phyloP scores from a whole-genome alignment of 129 eudicot species.

The Pulicaria dysenterica region DNA sequence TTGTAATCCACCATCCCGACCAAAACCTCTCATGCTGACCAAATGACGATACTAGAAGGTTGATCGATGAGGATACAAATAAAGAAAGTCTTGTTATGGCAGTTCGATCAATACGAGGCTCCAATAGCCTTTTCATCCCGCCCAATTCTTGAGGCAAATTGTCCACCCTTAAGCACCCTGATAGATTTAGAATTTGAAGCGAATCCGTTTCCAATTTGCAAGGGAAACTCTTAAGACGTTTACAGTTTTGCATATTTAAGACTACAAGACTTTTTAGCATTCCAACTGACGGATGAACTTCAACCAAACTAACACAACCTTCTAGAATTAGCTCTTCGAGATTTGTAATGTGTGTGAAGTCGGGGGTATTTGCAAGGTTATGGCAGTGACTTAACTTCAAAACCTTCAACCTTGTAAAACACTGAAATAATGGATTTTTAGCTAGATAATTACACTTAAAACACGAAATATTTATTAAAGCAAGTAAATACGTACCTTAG shows the following conservation, averaged over 20 bases:
- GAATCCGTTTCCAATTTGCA: constrained; percentile 20
- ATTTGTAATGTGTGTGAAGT: constrained; percentile 17
- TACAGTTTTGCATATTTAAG: constrained; percentile 20
- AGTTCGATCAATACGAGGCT: constrained; percentile 7
- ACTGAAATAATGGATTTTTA: neutral
- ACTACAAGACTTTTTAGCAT: constrained; percentile 20
- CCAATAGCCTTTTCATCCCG: neutral
- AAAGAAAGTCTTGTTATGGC: constrained; percentile 3
- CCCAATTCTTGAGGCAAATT: neutral
- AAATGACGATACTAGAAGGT: constrained; percentile 14
- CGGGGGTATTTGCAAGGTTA: constrained; percentile 19
- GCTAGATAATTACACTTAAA: neutral
- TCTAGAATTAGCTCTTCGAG: constrained; percentile 24
- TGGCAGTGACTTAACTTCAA: constrained; percentile 27
- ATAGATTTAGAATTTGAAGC: constrained; percentile 15
- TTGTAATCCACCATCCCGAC: constrained; percentile 1
- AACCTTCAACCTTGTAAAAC: constrained; percentile 16
- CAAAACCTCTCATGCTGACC: neutral
- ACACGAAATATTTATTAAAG: neutral
- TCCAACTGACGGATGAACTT: constrained; percentile 17
- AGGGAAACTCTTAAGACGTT: constrained; percentile 1
- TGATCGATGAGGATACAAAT: neutral
- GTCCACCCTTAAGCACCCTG: constrained; percentile 1
- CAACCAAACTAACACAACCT: constrained; percentile 23
- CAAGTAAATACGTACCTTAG: constrained; percentile 19